Evolutionary conservation across 1,139 yeast species (phyloP), one percentile per base, ranked within the genome.

Genomic region (Nakaseomyces uthaithaninus): DNA sequence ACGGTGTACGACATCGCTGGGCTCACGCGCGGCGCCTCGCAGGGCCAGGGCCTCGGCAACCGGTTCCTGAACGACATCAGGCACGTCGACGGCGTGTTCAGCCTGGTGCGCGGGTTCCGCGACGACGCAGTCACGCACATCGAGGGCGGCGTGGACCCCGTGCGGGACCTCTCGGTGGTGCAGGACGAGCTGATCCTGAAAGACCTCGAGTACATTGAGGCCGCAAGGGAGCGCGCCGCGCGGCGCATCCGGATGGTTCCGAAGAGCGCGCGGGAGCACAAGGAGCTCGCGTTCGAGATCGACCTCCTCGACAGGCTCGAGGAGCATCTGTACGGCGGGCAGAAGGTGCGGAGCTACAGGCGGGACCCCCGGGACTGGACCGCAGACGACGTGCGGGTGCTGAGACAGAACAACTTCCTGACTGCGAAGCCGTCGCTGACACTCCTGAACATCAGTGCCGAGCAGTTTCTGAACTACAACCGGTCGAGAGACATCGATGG

Each of bases 31-130:
- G 81, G 82, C 50, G 87, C 89, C 1, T 71, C 83, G 2, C 70
- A 71, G 40, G 89, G 89, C n/a, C 82, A 77, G 50, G 91, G 91
- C 0, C 63, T 81, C 44, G 91, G 91, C 1, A 80, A 81, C 55
- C 80, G 80, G 51, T 81, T 81, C 52, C 65, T 81, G 47, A 73
- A 75, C 42, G 89, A 81, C 55, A 81, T 81, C 31, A 66, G 83
- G 43, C 76, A 73, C 47, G 89, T 80, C 9, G 91, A 81, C 61
- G 87, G 87, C 6, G 71, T 81, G 8, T 78, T 75, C 51, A 89
- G 81, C 48, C 73, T 81, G 27, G 80, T 80, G 0, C 62, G 91
- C 45, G 86, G 80, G 0, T 81, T 80, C 53, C 62, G 66, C 31
- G 75, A 77, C 53, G 79, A 74, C n/a, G 85, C 78, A 33, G 77